Conservation (phyloP, 1,284 basidiomycete species). For the Cryptococcus floricola region DNA sequence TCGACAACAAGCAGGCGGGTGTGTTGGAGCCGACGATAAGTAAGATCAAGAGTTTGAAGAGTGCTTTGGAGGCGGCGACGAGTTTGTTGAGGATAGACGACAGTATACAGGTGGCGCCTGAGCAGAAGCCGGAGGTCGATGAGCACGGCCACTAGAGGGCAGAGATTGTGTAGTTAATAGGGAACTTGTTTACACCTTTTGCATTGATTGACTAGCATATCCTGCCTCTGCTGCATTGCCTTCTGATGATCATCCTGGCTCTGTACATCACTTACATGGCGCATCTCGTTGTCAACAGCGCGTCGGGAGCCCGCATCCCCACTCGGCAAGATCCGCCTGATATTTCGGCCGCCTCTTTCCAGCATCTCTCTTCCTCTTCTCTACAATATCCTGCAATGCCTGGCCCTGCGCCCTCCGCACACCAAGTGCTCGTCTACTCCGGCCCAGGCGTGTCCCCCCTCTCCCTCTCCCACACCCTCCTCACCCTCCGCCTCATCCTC, state of each 20-base stretch:
- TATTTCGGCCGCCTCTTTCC: not conserved
- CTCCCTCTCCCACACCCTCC: conserved; percentile 58
- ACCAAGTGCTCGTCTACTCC: conserved; percentile 71
- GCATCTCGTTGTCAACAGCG: no score
- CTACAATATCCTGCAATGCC: conserved; percentile 24
- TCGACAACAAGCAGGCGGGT: conserved; percentile 91
- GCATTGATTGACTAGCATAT: no score
- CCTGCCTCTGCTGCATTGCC: no score
- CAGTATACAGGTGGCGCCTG: conserved; percentile 54
- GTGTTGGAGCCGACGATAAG: conserved; percentile 94
- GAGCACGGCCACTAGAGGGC: conserved; percentile 55
- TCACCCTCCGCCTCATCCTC: conserved; percentile 60
- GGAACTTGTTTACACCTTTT: no score
- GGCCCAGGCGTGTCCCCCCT: conserved; percentile 63
- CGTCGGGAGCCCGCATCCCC: no score
- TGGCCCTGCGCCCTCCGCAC: conserved; percentile 34
- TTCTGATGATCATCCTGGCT: not conserved
- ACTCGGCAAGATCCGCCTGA: no score
- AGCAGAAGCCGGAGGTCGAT: conserved; percentile 69
- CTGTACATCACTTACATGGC: no score
- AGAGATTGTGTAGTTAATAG: not conserved
- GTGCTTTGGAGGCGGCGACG: conserved; percentile 93
- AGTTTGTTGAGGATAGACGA: conserved; percentile 94
- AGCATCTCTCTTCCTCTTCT: not conserved
- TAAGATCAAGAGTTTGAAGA: conserved; percentile 96